Evolutionary conservation across 73 alveolate species (phyloP), one percentile per base, ranked within the genome.

Genomic region (Uronychia setigera): DNA sequence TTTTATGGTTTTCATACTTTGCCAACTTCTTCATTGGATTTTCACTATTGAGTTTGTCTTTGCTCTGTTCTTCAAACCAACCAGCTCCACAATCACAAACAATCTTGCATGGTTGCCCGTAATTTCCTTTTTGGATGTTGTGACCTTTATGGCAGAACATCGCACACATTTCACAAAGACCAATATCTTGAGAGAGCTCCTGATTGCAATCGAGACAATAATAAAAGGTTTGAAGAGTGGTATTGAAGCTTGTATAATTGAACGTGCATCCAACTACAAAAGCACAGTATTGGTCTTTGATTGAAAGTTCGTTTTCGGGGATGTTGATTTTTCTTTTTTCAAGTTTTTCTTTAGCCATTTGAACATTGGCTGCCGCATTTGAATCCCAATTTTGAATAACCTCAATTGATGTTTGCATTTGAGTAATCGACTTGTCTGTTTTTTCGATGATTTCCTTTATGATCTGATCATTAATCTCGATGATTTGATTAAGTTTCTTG

Each of bases 91-190:
- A 82, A 58, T 35, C 60, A 26, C 89, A 82, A 1, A 74, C 78
- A 9, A 82, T 28, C 58, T 35, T 82, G n/a, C 76, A 0, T 58
- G 25, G 59, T 11, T 26, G 59, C 60, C 79, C 60, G 30, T 32
- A 33, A 28, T 32, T 82, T 27, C 83, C 83, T 32, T 33, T 33
- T 1, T 0, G 26, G 28, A 82, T 1, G 1, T 35, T 27, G 74
- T 82, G 89, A 1, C 89, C 89, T n/a, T 74, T 75, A 33, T 82
- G 89, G 60, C 89, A 82, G 58, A 82, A 29, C 31, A 27, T n/a
- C 0, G 89, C 82, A n/a, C 89, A 82, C 0, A 58, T 13, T 0
- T 25, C 34, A 27, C 89, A 82, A 1, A 82, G 9, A 1, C 57
- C 83, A 25, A 32, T 9, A 14, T 60, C 59, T 28, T 74, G 58